Percentiles rank a stretch among this genome's conserved stretches.
Evolutionary conservation across 345 rosid species (phyloP).

Genomic region (Rhodamnia argentea): DNA sequence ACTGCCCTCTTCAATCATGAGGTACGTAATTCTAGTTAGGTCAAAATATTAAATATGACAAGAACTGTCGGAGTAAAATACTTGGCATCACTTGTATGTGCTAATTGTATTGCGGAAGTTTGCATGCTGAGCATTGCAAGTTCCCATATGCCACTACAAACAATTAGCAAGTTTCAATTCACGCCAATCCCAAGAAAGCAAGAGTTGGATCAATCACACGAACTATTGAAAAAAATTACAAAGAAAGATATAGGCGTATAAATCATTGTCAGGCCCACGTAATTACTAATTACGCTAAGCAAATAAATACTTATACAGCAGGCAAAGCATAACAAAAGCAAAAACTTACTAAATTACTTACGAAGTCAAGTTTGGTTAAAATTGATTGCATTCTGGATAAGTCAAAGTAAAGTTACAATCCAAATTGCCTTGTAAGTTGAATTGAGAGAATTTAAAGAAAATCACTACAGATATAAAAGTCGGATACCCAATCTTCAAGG

Average conservation of each 20-base stretch:
- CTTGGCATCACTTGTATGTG: background rate
- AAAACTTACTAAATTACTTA: too few species aligned
- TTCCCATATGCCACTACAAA: background rate
- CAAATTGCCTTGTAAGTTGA: too few species aligned
- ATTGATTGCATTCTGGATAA: background rate
- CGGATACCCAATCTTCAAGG: too few species aligned
- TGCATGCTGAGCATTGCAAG: background rate
- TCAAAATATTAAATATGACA: background rate
- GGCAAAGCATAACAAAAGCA: background rate
- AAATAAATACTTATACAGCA: background rate
- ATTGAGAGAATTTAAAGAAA: too few species aligned
- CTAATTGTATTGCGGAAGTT: background rate
- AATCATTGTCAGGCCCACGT: too few species aligned
- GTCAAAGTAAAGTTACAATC: too few species aligned
- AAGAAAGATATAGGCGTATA: background rate
- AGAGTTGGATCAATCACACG: background rate
- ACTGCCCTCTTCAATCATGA: background rate
- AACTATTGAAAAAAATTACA: background rate
- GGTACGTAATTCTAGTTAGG: background rate
- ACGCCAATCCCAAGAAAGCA: background rate
- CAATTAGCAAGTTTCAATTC: background rate
- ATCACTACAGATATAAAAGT: too few species aligned
- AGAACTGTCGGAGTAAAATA: background rate
- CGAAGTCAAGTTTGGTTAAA: background rate
- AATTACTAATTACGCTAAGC: too few species aligned